These are phyloP conservation scores for Phaffia australis DNA, from an alignment of 768 basidiomycete genomes.

Conservation along the genomic window DNA sequence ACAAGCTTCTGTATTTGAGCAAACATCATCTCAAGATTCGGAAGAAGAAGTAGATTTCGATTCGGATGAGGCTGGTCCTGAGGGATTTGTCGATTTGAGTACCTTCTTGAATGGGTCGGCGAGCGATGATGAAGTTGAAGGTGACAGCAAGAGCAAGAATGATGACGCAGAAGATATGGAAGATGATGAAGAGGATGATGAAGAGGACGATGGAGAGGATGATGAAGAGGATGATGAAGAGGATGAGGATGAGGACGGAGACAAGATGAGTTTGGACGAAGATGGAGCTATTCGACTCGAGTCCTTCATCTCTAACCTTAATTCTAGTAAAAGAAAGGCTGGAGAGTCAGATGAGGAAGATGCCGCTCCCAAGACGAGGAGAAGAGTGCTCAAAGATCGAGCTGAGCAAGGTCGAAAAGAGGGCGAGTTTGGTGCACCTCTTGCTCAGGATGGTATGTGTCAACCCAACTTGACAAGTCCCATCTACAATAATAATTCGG, in stretches of 20 bases:
- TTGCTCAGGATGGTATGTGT: slow-evolving; percentile 30
- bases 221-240: slow-evolving; percentile 40
- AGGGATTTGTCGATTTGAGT: slow-evolving; percentile 34
- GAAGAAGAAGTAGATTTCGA: slow-evolving; percentile 35
- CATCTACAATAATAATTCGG: slow-evolving; percentile 14
- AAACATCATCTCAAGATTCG: slow-evolving; percentile 18
- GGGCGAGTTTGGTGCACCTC: slow-evolving; percentile 53
- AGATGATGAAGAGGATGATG: slow-evolving; percentile 25
- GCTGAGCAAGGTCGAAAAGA: slow-evolving; percentile 64
- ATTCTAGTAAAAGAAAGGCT: slow-evolving; percentile 62
- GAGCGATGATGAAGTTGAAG: slow-evolving; percentile 7
- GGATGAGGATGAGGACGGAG: slow-evolving; percentile 43
- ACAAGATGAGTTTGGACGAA: slow-evolving; percentile 32
- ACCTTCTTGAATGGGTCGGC: slow-evolving; percentile 23
- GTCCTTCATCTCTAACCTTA: slow-evolving; percentile 58
- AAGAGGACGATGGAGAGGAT: slow-evolving; percentile 38
- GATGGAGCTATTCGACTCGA: slow-evolving; percentile 52
- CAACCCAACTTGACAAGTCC: background rate
- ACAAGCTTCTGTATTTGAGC: slow-evolving; percentile 25
- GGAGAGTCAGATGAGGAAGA: slow-evolving; percentile 38
- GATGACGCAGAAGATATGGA: slow-evolving; percentile 22
- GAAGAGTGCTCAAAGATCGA: slow-evolving; percentile 56
- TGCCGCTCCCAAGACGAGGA: slow-evolving; percentile 40
- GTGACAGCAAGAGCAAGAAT: slow-evolving; percentile 26
- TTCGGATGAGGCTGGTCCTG: slow-evolving; percentile 37